Evolutionary conservation across 2,329 filamentous ascomycete genomes (phyloP).

Genomic region (Trichoderma sp.): DNA sequence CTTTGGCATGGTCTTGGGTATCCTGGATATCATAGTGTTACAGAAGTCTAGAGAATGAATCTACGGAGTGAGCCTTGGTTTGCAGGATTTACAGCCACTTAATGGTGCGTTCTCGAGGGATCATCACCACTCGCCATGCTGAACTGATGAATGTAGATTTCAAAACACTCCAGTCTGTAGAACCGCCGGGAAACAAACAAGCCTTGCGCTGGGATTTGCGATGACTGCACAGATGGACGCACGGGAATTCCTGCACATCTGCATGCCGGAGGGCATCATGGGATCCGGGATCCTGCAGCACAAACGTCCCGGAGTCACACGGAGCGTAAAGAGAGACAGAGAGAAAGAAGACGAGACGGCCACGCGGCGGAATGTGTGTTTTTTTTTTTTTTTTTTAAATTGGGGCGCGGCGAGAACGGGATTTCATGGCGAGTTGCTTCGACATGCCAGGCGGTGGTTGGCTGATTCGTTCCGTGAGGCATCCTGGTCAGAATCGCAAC

Average conservation of each 20-base stretch:
- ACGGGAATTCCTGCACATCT: neutral
- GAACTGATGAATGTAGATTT: neutral
- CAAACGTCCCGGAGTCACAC: neutral
- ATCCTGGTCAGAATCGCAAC: neutral
- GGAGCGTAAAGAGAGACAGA: neutral
- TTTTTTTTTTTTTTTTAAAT: no score
- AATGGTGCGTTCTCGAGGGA: neutral
- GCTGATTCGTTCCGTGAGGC: neutral
- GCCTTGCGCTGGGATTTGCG: neutral
- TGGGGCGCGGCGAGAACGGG: neutral
- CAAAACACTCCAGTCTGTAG: neutral
- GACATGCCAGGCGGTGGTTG: neutral
- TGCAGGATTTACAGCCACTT: neutral
- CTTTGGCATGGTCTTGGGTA: neutral
- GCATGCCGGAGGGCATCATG: neutral
- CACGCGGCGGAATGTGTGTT: neutral
- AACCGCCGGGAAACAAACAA: neutral
- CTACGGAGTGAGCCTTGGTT: neutral
- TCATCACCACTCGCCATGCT: no score
- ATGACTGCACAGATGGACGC: neutral
- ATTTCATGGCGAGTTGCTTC: neutral
- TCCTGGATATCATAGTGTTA: neutral
- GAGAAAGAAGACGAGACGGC: neutral
- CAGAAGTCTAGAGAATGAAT: neutral
- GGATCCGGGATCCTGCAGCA: neutral